Percentiles rank a stretch among this genome's conserved stretches.
Evolutionary conservation across 2,329 filamentous ascomycete species (phyloP).

Genomic region (Thermothelomyces thermophilus): DNA sequence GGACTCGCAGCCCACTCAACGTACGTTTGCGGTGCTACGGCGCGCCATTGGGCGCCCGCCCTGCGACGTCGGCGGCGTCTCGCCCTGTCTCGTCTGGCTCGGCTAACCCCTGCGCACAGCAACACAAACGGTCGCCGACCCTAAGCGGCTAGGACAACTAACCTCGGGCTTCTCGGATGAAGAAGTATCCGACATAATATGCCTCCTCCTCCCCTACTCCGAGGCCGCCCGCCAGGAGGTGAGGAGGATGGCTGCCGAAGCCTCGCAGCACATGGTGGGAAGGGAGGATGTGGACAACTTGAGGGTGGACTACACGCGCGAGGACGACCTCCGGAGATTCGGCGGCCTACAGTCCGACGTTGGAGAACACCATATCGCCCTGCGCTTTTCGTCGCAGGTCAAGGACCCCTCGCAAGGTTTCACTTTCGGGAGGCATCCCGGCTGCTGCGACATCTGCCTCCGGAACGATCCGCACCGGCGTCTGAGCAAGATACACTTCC

Average conservation of each 20-base stretch:
- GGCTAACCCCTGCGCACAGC: conserved; percentile 35
- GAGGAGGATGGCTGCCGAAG: conserved; percentile 41
- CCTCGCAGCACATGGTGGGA: conserved; percentile 45
- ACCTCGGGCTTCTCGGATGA: conserved; percentile 76
- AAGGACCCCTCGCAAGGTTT: conserved; percentile 69
- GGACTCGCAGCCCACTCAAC: conserved; percentile 23
- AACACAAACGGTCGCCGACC: conserved; percentile 76
- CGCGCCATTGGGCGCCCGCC: neutral
- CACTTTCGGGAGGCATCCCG: conserved; percentile 71
- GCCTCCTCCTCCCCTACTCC: conserved; percentile 76
- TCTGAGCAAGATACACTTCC: conserved; percentile 93
- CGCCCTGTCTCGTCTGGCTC: neutral
- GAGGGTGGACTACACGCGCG: conserved; percentile 43
- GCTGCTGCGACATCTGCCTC: conserved; percentile 66
- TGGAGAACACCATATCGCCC: conserved; percentile 62
- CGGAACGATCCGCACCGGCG: conserved; percentile 60
- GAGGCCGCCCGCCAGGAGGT: conserved; percentile 66
- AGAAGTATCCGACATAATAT: conserved; percentile 83
- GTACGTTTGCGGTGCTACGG: conserved; percentile 14
- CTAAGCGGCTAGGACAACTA: conserved; percentile 69
- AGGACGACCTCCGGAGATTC: conserved; percentile 46
- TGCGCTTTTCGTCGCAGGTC: conserved; percentile 68
- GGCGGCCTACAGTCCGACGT: conserved; percentile 45
- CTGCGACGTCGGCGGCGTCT: neutral
- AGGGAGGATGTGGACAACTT: conserved; percentile 44